Conservation (phyloP, 1,139 yeast genomes). For the Debaryomycetaceae sp. region DNA sequence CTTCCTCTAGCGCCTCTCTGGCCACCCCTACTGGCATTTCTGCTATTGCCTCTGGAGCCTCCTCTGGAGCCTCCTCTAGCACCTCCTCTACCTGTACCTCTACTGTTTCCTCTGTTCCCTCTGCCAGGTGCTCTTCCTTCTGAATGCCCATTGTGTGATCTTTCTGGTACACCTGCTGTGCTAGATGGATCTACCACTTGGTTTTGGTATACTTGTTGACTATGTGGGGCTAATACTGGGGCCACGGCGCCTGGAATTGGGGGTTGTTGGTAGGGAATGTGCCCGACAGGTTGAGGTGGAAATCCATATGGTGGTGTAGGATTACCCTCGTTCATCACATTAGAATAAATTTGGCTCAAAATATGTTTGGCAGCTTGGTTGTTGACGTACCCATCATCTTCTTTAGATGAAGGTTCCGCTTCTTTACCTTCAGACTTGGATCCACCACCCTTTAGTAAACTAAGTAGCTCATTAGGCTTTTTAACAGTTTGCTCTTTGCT, state of each 20-base stretch:
- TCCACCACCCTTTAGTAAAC: constrained; percentile 27
- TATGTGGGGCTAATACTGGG: constrained; percentile 1
- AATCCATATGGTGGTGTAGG: constrained; percentile 21
- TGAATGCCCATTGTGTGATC: background rate
- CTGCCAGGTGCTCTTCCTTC: background rate
- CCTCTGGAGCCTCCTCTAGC: constrained; percentile 7
- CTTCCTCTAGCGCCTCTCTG: background rate
- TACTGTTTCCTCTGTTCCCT: constrained; percentile 8
- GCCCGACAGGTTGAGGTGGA: constrained; percentile 20
- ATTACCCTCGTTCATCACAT: constrained; percentile 41
- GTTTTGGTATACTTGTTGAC: constrained; percentile 1
- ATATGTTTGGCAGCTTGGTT: constrained; percentile 46
- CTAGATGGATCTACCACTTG: constrained; percentile 5
- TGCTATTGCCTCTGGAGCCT: constrained; percentile 15
- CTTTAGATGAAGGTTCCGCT: constrained; percentile 11
- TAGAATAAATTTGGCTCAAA: constrained; percentile 47
- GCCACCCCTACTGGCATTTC: background rate
- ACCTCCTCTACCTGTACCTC: constrained; percentile 25
- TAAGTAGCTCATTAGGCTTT: constrained; percentile 33
- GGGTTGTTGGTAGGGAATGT: constrained; percentile 16
- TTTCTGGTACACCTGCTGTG: background rate
- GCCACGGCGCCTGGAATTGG: constrained; percentile 1
- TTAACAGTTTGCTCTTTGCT: constrained; percentile 6
- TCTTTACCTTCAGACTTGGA: constrained; percentile 3
- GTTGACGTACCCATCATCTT: constrained; percentile 19